These are phyloP conservation scores for Penicillium fimorum DNA, from an alignment of 495 filamentous ascomycete species.

Conservation along the genomic window DNA sequence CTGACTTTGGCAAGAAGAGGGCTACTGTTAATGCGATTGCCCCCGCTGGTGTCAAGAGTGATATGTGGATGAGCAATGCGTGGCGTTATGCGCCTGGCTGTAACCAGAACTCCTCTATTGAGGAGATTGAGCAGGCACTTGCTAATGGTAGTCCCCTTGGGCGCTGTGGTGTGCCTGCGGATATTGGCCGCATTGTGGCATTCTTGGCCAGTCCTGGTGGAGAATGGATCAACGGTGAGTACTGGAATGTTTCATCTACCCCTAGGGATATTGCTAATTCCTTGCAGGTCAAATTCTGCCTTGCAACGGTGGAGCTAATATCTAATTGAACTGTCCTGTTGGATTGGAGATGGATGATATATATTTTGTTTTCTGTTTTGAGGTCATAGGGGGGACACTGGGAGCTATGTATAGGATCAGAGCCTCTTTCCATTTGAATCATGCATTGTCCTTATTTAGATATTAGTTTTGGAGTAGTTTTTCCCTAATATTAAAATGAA, in stretches of 20 bases:
- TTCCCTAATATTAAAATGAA: not conserved
- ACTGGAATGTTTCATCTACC: slow-evolving; percentile 13
- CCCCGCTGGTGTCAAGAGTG: slow-evolving; percentile 74
- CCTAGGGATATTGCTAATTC: slow-evolving; percentile 3
- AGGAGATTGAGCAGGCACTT: slow-evolving; percentile 44
- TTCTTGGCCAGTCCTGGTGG: slow-evolving; percentile 56
- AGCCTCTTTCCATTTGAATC: not conserved
- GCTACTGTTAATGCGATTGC: slow-evolving; percentile 78
- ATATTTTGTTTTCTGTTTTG: not conserved
- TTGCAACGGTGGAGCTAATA: slow-evolving; percentile 37
- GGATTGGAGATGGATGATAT: not conserved
- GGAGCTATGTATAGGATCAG: not conserved
- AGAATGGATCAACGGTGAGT: slow-evolving; percentile 62
- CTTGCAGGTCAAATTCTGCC: slow-evolving; percentile 33
- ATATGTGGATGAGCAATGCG: slow-evolving; percentile 70
- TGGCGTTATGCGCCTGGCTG: slow-evolving; percentile 63
- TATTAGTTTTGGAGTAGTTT: not conserved
- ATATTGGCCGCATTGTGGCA: slow-evolving; percentile 58
- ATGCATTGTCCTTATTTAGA: not conserved
- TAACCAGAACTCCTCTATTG: slow-evolving; percentile 34
- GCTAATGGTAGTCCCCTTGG: slow-evolving; percentile 47
- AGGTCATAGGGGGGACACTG: not conserved
- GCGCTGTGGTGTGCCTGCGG: slow-evolving; percentile 54
- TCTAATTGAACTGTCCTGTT: slow-evolving; percentile 12
- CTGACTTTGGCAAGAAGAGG: slow-evolving; percentile 67